Evolutionary conservation across 2,329 filamentous ascomycete species (phyloP).

Genomic region (Cordyceps cicadae): DNA sequence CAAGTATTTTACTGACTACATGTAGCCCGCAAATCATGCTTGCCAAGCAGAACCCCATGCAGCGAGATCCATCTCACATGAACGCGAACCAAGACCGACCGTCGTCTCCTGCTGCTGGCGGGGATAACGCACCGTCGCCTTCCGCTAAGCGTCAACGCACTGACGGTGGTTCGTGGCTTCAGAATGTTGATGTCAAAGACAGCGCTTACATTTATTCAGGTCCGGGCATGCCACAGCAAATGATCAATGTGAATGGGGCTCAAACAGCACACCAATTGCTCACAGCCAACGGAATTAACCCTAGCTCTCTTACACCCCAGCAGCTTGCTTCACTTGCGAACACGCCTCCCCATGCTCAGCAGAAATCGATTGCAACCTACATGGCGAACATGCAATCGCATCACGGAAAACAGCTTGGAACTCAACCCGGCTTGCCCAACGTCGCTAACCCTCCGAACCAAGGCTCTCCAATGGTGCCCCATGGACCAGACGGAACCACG

Average conservation of each 20-base stretch:
- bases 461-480: conserved; percentile 74
- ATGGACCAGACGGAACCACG: conserved; percentile 56
- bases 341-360: conserved; percentile 54
- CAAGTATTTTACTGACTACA: not conserved
- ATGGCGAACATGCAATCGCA: conserved; percentile 76
- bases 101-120: conserved; percentile 65
- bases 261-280: conserved; percentile 52
- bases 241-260: conserved; percentile 45
- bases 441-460: conserved; percentile 62
- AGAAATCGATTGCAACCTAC: conserved; percentile 83
- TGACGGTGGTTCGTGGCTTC: conserved; percentile 39
- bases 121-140: conserved; percentile 79
- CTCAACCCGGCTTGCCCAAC: conserved; percentile 65
- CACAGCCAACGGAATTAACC: conserved; percentile 64
- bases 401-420: conserved; percentile 71
- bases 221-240: conserved; percentile 60
- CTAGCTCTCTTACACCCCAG: conserved; percentile 61
- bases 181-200: not conserved
- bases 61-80: conserved; percentile 78
- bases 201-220: not conserved
- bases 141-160: conserved; percentile 75
- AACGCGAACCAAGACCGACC: conserved; percentile 75
- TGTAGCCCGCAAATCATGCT: conserved; percentile 63
- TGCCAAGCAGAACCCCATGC: conserved; percentile 73
- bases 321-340: conserved; percentile 61